Percentiles rank a stretch among this genome's conserved stretches.
phyloP scores from a whole-genome alignment of 257 asterid genomes.

The Gardenia jasminoides region DNA sequence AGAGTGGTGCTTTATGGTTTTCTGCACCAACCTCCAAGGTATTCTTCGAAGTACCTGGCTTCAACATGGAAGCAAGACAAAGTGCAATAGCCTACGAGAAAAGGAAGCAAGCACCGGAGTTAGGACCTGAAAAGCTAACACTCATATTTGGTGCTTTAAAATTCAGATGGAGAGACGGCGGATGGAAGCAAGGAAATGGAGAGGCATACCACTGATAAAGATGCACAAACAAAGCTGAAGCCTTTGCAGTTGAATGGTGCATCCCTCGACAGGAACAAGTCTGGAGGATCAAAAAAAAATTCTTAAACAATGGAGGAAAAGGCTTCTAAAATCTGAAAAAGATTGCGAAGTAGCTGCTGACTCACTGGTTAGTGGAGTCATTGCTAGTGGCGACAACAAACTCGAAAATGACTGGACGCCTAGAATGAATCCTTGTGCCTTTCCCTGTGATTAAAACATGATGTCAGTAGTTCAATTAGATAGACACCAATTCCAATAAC shows the following conservation, averaged over 20 bases:
- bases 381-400: conserved; percentile 82
- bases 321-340: too few species aligned
- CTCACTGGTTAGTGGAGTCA: conserved; percentile 93
- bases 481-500: background rate
- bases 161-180: background rate
- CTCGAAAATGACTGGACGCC: conserved; percentile 77
- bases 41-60: conserved; percentile 41
- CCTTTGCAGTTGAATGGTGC: conserved; percentile 96
- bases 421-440: conserved; percentile 84
- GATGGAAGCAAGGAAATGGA: background rate
- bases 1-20: conserved; percentile 64
- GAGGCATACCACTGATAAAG: conserved; percentile 65
- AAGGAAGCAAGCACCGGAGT: conserved; percentile 1
- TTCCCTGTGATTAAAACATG: conserved; percentile 48
- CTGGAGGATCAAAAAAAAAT: conserved; percentile 42
- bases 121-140: conserved; percentile 4
- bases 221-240: conserved; percentile 81
- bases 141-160: background rate
- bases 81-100: conserved; percentile 52
- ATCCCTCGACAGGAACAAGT: conserved; percentile 72
- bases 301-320: conserved; percentile 1
- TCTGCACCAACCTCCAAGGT: conserved; percentile 30
- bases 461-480: background rate
- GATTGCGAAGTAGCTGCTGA: background rate
- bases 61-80: conserved; percentile 57